phyloP scores from a whole-genome alignment of 768 basidiomycete species.

The Dendrothele bispora region DNA sequence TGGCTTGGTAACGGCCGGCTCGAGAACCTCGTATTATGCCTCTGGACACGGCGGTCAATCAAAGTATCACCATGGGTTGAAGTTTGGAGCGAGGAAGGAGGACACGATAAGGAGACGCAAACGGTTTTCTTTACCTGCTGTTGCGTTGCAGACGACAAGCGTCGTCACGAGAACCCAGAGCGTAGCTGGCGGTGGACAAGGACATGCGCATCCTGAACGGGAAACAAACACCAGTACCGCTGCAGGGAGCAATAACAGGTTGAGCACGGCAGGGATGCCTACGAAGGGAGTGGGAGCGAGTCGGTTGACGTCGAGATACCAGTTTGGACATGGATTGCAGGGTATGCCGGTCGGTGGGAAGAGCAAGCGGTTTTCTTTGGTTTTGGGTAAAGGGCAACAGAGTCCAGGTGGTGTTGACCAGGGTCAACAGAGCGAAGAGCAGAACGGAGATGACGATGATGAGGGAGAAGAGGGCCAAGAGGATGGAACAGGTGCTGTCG shows the following conservation, averaged over 20 bases:
- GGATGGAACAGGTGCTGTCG: slow-evolving; percentile 34
- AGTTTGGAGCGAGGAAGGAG: slow-evolving; percentile 37
- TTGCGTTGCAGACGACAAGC: slow-evolving; percentile 70
- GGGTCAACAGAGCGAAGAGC: background rate
- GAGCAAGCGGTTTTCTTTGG: slow-evolving; percentile 63
- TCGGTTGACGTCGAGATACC: background rate
- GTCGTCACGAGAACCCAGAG: slow-evolving; percentile 58
- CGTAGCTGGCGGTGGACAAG: slow-evolving; percentile 6
- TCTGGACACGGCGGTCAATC: background rate
- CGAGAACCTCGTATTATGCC: background rate
- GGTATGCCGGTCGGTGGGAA: slow-evolving; percentile 23
- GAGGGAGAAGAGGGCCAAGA: slow-evolving; percentile 23
- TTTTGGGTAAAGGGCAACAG: slow-evolving; percentile 43
- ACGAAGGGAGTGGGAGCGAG: background rate
- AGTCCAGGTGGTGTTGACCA: slow-evolving; percentile 14
- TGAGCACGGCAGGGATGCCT: background rate
- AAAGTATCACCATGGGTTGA: background rate
- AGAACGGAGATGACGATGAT: background rate
- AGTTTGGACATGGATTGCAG: slow-evolving; percentile 1
- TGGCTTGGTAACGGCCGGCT: background rate
- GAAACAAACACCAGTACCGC: slow-evolving; percentile 23
- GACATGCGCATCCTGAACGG: slow-evolving; percentile 11
- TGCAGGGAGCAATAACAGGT: slow-evolving; percentile 16
- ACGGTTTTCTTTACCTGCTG: slow-evolving; percentile 75
- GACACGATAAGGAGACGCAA: slow-evolving; percentile 64